Evolutionary conservation across 2,329 filamentous ascomycete genomes (phyloP).

Genomic region (Aspergillus puulaauensis): DNA sequence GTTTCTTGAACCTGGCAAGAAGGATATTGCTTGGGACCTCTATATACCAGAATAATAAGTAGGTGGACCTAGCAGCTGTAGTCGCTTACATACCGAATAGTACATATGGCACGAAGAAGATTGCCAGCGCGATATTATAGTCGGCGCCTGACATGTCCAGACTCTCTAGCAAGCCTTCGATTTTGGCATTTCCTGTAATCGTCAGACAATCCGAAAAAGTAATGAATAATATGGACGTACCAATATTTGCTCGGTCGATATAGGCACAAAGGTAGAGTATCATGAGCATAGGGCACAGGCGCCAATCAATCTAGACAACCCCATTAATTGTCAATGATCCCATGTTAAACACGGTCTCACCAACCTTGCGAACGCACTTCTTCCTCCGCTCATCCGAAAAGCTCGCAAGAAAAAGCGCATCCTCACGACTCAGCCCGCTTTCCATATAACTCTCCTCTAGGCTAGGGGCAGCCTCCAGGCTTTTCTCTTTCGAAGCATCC

Average conservation of each 20-base stretch:
- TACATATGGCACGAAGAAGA: conserved; percentile 12
- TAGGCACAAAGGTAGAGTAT: conserved; percentile 25
- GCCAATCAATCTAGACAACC: conserved; percentile 13
- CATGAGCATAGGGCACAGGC: conserved; percentile 20
- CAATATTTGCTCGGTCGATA: conserved; percentile 29
- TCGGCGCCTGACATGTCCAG: conserved; percentile 22
- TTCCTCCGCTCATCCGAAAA: too few relatives aligned
- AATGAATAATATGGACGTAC: background rate
- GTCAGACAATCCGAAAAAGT: too few relatives aligned
- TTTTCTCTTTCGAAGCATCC: too few relatives aligned
- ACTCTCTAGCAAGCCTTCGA: conserved; percentile 22
- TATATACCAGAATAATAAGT: too few relatives aligned
- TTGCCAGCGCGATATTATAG: conserved; percentile 21
- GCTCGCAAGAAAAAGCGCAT: too few relatives aligned
- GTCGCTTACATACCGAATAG: conserved; percentile 12
- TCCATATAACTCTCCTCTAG: too few relatives aligned
- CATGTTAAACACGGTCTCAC: too few relatives aligned
- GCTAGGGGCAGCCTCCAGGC: too few relatives aligned
- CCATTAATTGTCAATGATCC: background rate
- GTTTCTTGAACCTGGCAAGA: conserved; percentile 22
- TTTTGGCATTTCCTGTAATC: conserved; percentile 21
- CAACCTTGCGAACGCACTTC: too few relatives aligned
- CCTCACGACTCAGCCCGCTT: too few relatives aligned
- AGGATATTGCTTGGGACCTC: conserved; percentile 23
- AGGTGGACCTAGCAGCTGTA: background rate